phyloP scores from a whole-genome alignment of 352 stramenopile genomes.

The Phytopythium oedochilum region DNA sequence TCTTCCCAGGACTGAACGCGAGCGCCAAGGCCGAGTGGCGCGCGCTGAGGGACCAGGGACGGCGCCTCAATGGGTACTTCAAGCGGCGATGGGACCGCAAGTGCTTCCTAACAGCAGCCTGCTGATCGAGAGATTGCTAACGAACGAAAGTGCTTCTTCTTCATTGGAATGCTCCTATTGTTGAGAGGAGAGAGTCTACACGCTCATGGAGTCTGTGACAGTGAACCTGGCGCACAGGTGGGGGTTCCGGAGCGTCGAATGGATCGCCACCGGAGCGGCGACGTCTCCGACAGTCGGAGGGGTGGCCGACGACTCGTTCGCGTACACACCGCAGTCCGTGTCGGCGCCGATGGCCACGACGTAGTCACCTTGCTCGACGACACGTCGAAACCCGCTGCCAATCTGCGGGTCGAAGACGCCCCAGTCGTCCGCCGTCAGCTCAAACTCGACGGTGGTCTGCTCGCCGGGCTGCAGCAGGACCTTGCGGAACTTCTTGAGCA shows the following conservation, averaged over 20 bases:
- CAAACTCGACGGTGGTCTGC: slow-evolving; percentile 25
- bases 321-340: slow-evolving; percentile 65
- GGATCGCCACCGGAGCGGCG: neutral
- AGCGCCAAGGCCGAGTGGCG: slow-evolving; percentile 13
- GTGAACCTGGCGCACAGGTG: slow-evolving; percentile 2
- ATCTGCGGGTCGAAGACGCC: slow-evolving; percentile 56
- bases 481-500: slow-evolving; percentile 77
- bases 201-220: neutral
- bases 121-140: neutral
- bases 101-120: slow-evolving; percentile 14
- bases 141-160: too few species aligned
- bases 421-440: slow-evolving; percentile 43
- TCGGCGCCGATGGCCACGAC: slow-evolving; percentile 54
- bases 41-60: slow-evolving; percentile 15
- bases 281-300: neutral
- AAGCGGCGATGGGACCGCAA: slow-evolving; percentile 34
- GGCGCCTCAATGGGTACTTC: slow-evolving; percentile 44
- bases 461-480: slow-evolving; percentile 37
- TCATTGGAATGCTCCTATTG: too few species aligned
- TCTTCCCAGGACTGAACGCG: slow-evolving; percentile 15
- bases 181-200: too few species aligned
- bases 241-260: neutral
- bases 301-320: neutral
- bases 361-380: slow-evolving; percentile 64
- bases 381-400: slow-evolving; percentile 37